These are phyloP conservation scores for Coemansia sp. DNA, from an alignment of 192 early-diverging fungal genomes.

Conservation along the genomic window DNA sequence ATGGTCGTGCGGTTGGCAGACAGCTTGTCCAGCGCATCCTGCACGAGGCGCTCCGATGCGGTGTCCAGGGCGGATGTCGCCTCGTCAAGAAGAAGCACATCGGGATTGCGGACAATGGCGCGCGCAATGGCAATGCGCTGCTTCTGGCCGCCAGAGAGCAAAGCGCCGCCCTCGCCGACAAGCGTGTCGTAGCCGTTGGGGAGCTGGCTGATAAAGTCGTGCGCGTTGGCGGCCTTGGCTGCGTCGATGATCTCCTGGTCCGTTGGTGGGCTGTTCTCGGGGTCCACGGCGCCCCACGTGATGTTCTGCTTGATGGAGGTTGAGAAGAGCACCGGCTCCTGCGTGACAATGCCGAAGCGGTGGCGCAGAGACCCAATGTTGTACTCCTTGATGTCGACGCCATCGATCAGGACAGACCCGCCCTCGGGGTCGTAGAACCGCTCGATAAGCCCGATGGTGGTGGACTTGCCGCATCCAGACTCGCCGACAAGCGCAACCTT, in stretches of 20 bases:
- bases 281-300: slow-evolving; percentile 61
- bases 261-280: slow-evolving; percentile 58
- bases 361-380: slow-evolving; percentile 78
- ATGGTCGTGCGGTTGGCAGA: slow-evolving; percentile 79
- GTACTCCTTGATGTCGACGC: slow-evolving; percentile 68
- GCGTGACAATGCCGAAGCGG: slow-evolving; percentile 84
- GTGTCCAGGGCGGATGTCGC: slow-evolving; percentile 86
- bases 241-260: slow-evolving; percentile 72
- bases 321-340: slow-evolving; percentile 89
- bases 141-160: slow-evolving; percentile 90
- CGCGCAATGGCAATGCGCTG: slow-evolving; percentile 94
- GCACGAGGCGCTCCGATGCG: slow-evolving; percentile 74
- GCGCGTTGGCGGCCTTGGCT: slow-evolving; percentile 68
- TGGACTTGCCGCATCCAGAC: slow-evolving; percentile 85
- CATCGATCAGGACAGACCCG: slow-evolving; percentile 73
- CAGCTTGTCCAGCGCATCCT: slow-evolving; percentile 77
- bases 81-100: slow-evolving; percentile 83
- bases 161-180: slow-evolving; percentile 79
- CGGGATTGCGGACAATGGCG: slow-evolving; percentile 83
- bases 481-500: slow-evolving; percentile 85
- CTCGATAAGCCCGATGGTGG: slow-evolving; percentile 78
- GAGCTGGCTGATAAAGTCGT: slow-evolving; percentile 70
- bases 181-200: slow-evolving; percentile 79
- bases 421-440: slow-evolving; percentile 74
- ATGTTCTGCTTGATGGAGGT: slow-evolving; percentile 79